Conservation (phyloP, 192 early-diverging fungal species). For the Diversispora epigaea region DNA sequence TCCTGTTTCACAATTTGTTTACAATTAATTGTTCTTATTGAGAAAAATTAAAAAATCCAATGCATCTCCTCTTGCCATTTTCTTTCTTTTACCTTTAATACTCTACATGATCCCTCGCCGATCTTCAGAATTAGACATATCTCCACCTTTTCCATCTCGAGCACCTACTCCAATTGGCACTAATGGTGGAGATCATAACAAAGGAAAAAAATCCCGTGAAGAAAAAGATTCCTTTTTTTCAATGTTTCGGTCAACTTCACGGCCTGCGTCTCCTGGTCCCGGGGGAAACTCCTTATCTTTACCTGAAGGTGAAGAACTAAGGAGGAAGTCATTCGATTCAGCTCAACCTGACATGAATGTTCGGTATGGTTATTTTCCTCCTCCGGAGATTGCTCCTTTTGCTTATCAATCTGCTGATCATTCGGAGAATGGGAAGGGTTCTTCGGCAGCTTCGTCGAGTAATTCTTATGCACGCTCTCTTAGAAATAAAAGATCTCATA, state of each 20-base stretch:
- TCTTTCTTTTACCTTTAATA: background rate
- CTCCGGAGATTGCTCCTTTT: slow-evolving; percentile 29
- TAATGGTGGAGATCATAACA: slow-evolving; percentile 6
- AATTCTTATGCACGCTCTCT: background rate
- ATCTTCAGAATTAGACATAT: slow-evolving; percentile 24
- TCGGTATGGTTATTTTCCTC: slow-evolving; percentile 17
- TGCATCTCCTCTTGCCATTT: background rate
- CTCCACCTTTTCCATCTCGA: slow-evolving; percentile 16
- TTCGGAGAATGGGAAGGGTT: background rate
- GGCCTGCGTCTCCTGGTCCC: slow-evolving; percentile 21
- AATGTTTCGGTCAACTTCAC: slow-evolving; percentile 9
- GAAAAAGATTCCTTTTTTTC: slow-evolving; percentile 25
- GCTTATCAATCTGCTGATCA: background rate
- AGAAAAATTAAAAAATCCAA: background rate
- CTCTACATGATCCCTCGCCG: slow-evolving; percentile 8
- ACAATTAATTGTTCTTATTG: background rate
- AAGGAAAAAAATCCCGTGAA: slow-evolving; percentile 29
- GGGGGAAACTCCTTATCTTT: background rate
- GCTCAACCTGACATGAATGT: background rate
- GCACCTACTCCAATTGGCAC: background rate
- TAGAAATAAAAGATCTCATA: background rate
- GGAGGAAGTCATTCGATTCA: slow-evolving; percentile 29
- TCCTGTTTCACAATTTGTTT: background rate
- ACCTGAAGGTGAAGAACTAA: slow-evolving; percentile 8
- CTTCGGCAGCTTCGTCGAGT: background rate